Base-by-base conservation (phyloP, 805 yeast genomes). In the Candida chauliodis region DNA sequence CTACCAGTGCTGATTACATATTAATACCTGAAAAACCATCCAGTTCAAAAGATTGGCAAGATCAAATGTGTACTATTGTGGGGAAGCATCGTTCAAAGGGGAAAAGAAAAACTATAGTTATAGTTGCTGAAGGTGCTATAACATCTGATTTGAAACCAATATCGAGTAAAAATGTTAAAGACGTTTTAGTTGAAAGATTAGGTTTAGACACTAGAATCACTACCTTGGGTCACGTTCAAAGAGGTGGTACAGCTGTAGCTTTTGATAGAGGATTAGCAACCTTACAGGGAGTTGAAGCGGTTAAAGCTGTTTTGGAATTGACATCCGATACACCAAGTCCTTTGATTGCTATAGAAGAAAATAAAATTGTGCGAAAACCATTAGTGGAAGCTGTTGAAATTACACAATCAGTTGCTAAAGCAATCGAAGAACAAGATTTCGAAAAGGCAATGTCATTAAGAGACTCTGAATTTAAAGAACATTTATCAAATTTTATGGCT, bases 241-340 rank as follows among this genome's bases (percentile, higher is more conserved):
- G 99, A 66, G 99, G 99, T 69, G 99, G 99, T 63, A 78, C 95
- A 32, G 97, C 99, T 17, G 96, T 90, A 39, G 97, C 98, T 2
- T 87, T 75, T 52, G 99, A 93, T 61, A 78, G 99, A 58, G 63
- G 84, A 56, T 66, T 93, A 51, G 96, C 97, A 27, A 91, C 99
- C 13, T 61, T 91, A 50, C 99, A 93, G 70, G 99, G 98, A 63
- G 96, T 91, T 29, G 98, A 89, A 53, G 98, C 99, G 7, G 95
- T 93, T 15, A 81, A 84, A 44, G 98, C 98, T 2, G 91, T 93
- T 14, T 71, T 93, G 51, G 89, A 84, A 37, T 71, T 84, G 39
- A 87, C 95, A 8, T 96, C 96, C 20, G 83, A 79, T 1, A 84
- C 91, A 3, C 97, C 97, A 27, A 85, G 96, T 8, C 98, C 98